These are phyloP conservation scores for Solanum sejunctum DNA, from an alignment of 257 asterid genomes.

Conservation along the genomic window DNA sequence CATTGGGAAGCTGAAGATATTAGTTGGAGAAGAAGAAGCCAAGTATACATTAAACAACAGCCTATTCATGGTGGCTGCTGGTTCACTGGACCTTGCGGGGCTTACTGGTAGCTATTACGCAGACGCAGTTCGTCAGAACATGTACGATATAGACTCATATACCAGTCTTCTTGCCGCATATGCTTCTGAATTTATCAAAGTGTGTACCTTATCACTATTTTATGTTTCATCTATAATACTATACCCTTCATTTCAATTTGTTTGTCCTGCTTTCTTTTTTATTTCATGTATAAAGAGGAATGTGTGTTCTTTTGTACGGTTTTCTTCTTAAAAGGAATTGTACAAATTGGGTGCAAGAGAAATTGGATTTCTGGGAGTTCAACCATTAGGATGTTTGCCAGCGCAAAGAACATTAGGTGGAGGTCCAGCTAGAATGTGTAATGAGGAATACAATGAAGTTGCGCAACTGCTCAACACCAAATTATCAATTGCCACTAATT, in stretches of 20 bases:
- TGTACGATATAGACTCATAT: slow-evolving; percentile 3
- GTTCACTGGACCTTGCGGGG: slow-evolving; percentile 8
- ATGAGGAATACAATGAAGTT: slow-evolving; percentile 18
- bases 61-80: slow-evolving; percentile 10
- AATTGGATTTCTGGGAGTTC: slow-evolving; percentile 18
- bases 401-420: slow-evolving; percentile 31
- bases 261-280: not conserved
- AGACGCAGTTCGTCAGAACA: not conserved
- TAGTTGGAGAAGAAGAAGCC: slow-evolving; percentile 18
- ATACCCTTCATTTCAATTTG: not conserved
- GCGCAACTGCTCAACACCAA: slow-evolving; percentile 23
- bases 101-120: slow-evolving; percentile 3
- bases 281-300: too few species aligned
- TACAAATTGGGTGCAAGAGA: slow-evolving; percentile 28
- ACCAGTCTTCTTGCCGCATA: not conserved
- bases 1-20: slow-evolving; percentile 2
- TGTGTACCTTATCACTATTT: not conserved
- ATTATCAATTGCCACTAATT: slow-evolving; percentile 6
- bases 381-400: slow-evolving; percentile 39
- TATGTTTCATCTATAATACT: too few species aligned
- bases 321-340: slow-evolving; percentile 1
- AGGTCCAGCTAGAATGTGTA: slow-evolving; percentile 12
- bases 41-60: not conserved
- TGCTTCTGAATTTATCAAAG: slow-evolving; percentile 6
- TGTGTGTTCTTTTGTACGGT: too few species aligned